phyloP scores from a whole-genome alignment of 73 alveolate species.

The Paramecium primaurelia region DNA sequence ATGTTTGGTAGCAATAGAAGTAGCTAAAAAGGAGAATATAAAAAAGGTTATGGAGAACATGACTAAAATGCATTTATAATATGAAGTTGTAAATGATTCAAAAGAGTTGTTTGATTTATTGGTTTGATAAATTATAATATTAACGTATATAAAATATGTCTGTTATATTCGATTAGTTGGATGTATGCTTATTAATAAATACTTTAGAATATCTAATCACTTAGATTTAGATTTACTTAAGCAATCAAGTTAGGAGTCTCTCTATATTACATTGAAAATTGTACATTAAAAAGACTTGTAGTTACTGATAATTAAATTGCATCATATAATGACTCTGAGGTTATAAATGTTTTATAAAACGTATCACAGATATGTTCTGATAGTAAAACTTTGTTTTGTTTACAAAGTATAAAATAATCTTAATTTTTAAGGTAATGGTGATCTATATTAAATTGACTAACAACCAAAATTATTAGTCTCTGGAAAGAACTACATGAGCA shows the following conservation, averaged over 20 bases:
- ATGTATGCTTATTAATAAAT: background rate
- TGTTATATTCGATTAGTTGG: background rate
- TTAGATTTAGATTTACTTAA: background rate
- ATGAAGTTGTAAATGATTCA: constrained; percentile 36
- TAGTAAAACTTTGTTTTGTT: background rate
- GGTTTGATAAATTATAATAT: constrained; percentile 24
- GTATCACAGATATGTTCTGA: background rate
- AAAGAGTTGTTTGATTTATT: constrained; percentile 48
- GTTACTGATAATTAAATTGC: background rate
- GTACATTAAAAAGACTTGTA: background rate
- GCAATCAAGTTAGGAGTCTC: background rate
- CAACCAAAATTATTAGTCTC: background rate
- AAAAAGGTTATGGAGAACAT: constrained; percentile 33
- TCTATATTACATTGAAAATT: background rate
- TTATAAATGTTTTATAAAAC: background rate
- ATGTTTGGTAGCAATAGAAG: constrained; percentile 35
- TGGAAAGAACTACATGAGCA: background rate
- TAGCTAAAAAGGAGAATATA: constrained; percentile 32
- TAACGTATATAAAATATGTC: background rate
- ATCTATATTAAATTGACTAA: background rate
- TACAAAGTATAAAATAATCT: background rate
- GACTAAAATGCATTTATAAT: constrained; percentile 40
- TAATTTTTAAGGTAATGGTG: background rate
- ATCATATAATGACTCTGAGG: background rate
- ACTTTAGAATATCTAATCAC: background rate